Conservation (phyloP, 176 grass and related monocot species). For the Aechmea fasciata region DNA sequence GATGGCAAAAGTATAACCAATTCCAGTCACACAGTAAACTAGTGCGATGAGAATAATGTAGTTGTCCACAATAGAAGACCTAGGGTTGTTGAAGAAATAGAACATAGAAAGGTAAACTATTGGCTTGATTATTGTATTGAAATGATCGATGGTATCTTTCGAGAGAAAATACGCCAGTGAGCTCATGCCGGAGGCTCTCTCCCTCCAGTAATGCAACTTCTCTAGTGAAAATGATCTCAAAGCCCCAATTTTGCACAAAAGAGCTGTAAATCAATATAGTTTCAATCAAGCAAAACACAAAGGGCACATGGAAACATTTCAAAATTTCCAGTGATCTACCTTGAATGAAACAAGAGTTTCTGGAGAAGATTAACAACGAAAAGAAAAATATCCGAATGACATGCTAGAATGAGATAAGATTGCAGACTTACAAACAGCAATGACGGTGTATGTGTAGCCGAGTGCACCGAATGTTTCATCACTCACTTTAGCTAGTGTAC, state of each 20-base stretch:
- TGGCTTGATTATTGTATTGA: conserved; percentile 71
- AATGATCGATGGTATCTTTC: conserved; percentile 62
- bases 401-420: neutral
- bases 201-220: conserved; percentile 65
- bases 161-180: conserved; percentile 61
- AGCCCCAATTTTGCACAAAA: conserved; percentile 75
- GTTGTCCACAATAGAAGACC: conserved; percentile 62
- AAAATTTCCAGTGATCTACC: no score
- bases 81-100: conserved; percentile 83
- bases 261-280: conserved; percentile 24
- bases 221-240: conserved; percentile 59
- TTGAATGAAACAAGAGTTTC: neutral
- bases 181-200: conserved; percentile 68
- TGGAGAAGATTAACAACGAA: neutral
- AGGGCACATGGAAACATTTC: no score
- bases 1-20: conserved; percentile 66
- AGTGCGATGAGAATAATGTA: conserved; percentile 46
- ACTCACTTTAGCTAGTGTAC: conserved; percentile 73
- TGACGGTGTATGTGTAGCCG: conserved; percentile 77
- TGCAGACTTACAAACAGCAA: conserved; percentile 64
- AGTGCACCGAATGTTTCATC: conserved; percentile 63
- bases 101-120: conserved; percentile 83
- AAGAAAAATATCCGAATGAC: neutral
- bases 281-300: neutral
- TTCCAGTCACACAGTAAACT: conserved; percentile 58